Evolutionary conservation across 768 basidiomycete species (phyloP).

Genomic region (Suillus decipiens): DNA sequence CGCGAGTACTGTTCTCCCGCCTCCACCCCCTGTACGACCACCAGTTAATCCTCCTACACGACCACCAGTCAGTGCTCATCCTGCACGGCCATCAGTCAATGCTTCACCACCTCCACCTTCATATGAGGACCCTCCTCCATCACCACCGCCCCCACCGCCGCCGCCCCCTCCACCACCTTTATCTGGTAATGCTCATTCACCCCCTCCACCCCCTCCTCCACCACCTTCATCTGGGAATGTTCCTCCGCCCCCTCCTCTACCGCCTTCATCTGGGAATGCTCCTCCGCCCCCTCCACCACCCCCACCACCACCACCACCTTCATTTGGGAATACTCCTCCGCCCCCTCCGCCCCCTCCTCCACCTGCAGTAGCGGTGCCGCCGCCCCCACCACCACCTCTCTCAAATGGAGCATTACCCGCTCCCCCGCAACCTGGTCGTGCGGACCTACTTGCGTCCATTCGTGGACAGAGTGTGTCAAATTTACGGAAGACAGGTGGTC

Average conservation of each 20-base stretch:
- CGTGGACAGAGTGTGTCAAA: slow-evolving; percentile 77
- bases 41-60: slow-evolving; percentile 33
- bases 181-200: slow-evolving; percentile 25
- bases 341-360: slow-evolving; percentile 34
- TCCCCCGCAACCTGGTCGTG: slow-evolving; percentile 59
- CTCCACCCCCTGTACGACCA: slow-evolving; percentile 32
- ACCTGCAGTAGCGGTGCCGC: slow-evolving; percentile 13
- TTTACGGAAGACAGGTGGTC: slow-evolving; percentile 54
- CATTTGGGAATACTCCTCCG: slow-evolving; percentile 26
- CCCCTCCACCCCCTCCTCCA: slow-evolving; percentile 28
- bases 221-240: slow-evolving; percentile 24
- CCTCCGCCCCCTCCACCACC: slow-evolving; percentile 35
- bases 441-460: slow-evolving; percentile 74
- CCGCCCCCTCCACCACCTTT: slow-evolving; percentile 33
- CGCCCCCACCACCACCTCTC: slow-evolving; percentile 46
- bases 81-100: slow-evolving; percentile 37
- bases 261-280: slow-evolving; percentile 16
- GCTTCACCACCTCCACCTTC: slow-evolving; percentile 25
- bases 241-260: slow-evolving; percentile 27
- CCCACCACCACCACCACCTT: slow-evolving; percentile 19
- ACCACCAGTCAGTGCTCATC: slow-evolving; percentile 18
- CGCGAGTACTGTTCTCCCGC: slow-evolving; percentile 29
- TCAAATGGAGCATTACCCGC: slow-evolving; percentile 40
- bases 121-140: slow-evolving; percentile 26
- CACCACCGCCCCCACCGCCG: slow-evolving; percentile 19